Conservation (phyloP, 2,329 filamentous ascomycete genomes). For the Emericellopsis atlantica region DNA sequence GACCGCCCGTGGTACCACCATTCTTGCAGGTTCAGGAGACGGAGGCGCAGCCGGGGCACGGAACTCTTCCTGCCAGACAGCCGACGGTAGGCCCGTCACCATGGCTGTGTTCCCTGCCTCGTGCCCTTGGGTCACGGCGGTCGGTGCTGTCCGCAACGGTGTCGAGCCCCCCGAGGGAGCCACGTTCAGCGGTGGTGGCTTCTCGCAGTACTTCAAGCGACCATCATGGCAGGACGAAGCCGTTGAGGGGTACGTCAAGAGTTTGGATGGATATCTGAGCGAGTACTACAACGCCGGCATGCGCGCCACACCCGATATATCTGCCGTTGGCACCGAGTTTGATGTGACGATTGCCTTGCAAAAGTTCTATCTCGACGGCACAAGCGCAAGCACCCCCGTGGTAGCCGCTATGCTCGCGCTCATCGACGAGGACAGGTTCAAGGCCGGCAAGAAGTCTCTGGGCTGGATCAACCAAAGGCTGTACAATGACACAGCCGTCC, state of each 20-base stretch:
- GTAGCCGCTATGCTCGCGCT: constrained; percentile 40
- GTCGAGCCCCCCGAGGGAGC: constrained; percentile 23
- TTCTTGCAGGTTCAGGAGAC: constrained; percentile 40
- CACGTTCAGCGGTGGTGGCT: constrained; percentile 36
- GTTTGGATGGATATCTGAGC: background rate
- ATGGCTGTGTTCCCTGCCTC: constrained; percentile 51
- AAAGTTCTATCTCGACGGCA: constrained; percentile 21
- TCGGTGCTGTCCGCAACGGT: constrained; percentile 42
- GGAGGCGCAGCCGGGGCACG: constrained; percentile 29
- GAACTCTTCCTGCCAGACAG: constrained; percentile 39
- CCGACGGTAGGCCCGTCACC: constrained; percentile 46
- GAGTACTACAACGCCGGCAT: constrained; percentile 30
- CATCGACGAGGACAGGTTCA: constrained; percentile 39
- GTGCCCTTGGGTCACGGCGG: constrained; percentile 56
- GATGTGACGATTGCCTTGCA: constrained; percentile 17
- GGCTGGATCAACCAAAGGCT: constrained; percentile 41
- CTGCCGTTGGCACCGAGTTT: constrained; percentile 42
- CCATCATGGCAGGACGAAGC: constrained; percentile 30
- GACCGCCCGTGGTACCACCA: constrained; percentile 35
- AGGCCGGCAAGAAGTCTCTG: constrained; percentile 30
- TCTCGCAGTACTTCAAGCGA: constrained; percentile 34
- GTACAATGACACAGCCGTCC: constrained; percentile 22
- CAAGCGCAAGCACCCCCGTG: constrained; percentile 40
- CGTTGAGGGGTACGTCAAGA: constrained; percentile 21
- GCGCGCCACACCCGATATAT: constrained; percentile 37